Conservation (phyloP, 495 filamentous ascomycete genomes). For the Staphylotrichum tortipilum region DNA sequence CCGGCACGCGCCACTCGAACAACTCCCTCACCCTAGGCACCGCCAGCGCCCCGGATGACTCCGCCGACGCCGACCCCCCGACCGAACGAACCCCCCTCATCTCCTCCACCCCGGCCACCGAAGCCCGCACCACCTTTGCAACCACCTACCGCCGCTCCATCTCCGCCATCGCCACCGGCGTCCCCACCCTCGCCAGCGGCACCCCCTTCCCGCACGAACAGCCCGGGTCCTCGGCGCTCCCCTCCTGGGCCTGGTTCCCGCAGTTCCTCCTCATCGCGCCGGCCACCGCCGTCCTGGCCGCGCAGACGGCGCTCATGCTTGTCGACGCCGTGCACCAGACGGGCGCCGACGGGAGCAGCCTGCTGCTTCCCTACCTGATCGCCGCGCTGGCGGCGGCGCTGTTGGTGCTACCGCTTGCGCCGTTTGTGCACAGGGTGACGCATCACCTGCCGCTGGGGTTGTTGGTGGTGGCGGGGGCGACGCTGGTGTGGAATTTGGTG, state of each 20-base stretch:
- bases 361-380: conserved; percentile 59
- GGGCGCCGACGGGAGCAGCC: conserved; percentile 62
- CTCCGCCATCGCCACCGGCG: conserved; percentile 25
- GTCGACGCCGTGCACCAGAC: conserved; percentile 69
- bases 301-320: conserved; percentile 64
- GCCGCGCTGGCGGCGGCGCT: conserved; percentile 60
- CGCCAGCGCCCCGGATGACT: conserved; percentile 34
- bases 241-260: conserved; percentile 74
- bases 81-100: conserved; percentile 79
- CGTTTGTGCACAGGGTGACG: conserved; percentile 80
- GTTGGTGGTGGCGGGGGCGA: conserved; percentile 63
- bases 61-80: conserved; percentile 46
- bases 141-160: conserved; percentile 47
- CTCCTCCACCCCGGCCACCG: conserved; percentile 29
- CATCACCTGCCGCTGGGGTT: conserved; percentile 74
- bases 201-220: conserved; percentile 76
- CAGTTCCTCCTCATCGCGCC: conserved; percentile 78
- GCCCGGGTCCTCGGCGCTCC: conserved; percentile 69
- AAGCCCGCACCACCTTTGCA: conserved; percentile 62
- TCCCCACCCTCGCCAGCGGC: not conserved
- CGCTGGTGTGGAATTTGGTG: conserved; percentile 75
- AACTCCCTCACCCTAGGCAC: not conserved
- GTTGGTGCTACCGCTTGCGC: conserved; percentile 66
- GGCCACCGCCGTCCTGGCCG: conserved; percentile 63
- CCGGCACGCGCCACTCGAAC: conserved; percentile 11